phyloP scores from a whole-genome alignment of 257 asterid genomes.

The Primulina tabacum region DNA sequence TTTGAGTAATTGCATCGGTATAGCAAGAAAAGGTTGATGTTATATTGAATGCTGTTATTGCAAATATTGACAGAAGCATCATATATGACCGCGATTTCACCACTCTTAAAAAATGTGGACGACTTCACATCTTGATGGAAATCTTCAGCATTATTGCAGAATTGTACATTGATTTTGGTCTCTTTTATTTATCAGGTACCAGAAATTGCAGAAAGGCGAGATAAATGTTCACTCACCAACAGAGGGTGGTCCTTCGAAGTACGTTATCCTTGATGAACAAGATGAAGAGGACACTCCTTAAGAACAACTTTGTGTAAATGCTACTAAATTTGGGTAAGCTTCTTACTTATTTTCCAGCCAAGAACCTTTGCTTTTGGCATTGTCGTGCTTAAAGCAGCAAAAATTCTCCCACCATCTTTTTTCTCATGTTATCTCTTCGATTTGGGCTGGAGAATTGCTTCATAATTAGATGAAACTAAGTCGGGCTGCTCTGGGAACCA shows the following conservation, averaged over 20 bases:
- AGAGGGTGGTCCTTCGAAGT: conserved; percentile 46
- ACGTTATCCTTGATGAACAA: conserved; percentile 80
- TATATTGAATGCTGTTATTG: neutral
- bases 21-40: too few species aligned
- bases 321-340: conserved; percentile 39
- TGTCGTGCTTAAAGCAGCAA: neutral
- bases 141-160: neutral
- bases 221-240: conserved; percentile 29
- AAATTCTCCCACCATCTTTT: neutral
- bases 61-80: neutral
- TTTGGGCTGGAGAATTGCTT: neutral
- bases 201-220: conserved; percentile 66
- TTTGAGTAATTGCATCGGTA: neutral
- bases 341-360: conserved; percentile 5
- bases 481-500: neutral
- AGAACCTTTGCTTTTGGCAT: neutral
- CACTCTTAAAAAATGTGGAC: neutral
- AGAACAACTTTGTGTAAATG: conserved; percentile 24
- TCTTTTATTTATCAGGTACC: conserved; percentile 45
- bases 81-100: neutral
- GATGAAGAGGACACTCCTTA: conserved; percentile 58
- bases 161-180: neutral
- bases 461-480: neutral
- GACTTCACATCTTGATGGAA: neutral
- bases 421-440: neutral